Base-by-base conservation (phyloP, 202 grass and related monocot genomes). In the Hordeum pubiflorum region DNA sequence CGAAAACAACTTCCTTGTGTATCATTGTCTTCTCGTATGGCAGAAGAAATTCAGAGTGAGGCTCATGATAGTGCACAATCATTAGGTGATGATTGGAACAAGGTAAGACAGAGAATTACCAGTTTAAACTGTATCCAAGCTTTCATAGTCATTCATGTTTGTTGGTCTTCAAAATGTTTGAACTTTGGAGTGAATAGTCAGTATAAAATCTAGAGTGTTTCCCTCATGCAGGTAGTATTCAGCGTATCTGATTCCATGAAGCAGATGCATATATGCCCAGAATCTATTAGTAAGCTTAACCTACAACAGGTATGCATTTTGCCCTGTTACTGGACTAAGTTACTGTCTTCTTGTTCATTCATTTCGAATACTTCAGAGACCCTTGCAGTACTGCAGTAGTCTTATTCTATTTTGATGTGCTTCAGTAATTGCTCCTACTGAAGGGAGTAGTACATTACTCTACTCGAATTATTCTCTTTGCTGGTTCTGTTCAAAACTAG, bases 291-390 rank as follows among this genome's bases (percentile, higher is more conserved):
- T 68, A 90, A 90, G 39, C 81, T 93, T 89, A 88, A 64, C 82
- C 17, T 82, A 72, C 74, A 91, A 52, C 92, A 95, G 92, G 96
- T 99, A 93, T 43, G 54, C 29, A 58, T 60, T 38, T 66, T 63
- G 2, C 46, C 7, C 34, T 71, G 15, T 41, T 58, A 74, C 37
- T 27, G 34, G 21, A 48, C 13, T 48, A 36, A 81, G 12, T 15
- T 57, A 75, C 36, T 54, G 22, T 43, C 32, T 7, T 63, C 61
- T 17, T 22, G 46, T 67, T 15, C 1, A 68, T 68, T 24, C 4
- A 37, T 14, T 67, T 55, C 10, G 12, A 54, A 37, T 21, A 37
- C 61, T 79, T 63, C 6, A 46, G 75, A 48, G 40, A 63, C 58
- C 18, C 26, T 78, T 78, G 24, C 40, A 78, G 39, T 22, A 50